Conservation (phyloP, 805 yeast species). For the Ogataea thermomethanolica region DNA sequence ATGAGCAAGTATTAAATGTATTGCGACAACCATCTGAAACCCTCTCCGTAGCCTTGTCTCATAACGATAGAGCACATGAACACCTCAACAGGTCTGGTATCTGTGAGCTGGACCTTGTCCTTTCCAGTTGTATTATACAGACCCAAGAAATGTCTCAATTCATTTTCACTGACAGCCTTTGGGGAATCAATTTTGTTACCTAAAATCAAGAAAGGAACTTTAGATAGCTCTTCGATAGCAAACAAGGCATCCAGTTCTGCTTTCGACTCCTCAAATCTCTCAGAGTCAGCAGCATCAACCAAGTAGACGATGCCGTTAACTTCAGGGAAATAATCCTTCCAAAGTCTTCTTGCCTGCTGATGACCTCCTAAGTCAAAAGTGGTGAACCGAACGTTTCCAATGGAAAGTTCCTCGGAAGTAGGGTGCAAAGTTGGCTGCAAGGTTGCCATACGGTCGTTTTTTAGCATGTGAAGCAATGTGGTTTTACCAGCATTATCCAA, state of each 20-base stretch:
- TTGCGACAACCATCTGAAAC: constrained; percentile 97
- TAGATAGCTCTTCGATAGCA: constrained; percentile 83
- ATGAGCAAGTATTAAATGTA: constrained; percentile 52
- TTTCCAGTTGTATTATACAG: constrained; percentile 89
- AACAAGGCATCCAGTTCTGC: constrained; percentile 92
- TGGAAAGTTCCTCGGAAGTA: constrained; percentile 95
- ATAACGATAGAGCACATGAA: constrained; percentile 97
- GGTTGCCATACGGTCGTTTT: constrained; percentile 95
- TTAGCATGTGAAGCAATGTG: constrained; percentile 77
- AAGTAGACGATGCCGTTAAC: constrained; percentile 95
- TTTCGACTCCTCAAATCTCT: constrained; percentile 90
- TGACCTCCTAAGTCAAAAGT: constrained; percentile 99
- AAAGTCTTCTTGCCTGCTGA: constrained; percentile 96
- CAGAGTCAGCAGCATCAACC: constrained; percentile 96
- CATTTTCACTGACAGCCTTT: constrained; percentile 91
- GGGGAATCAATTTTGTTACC: constrained; percentile 97
- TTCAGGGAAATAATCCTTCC: constrained; percentile 99
- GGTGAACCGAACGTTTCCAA: constrained; percentile 94
- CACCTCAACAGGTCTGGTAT: constrained; percentile 87
- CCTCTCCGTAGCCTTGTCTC: constrained; percentile 99
- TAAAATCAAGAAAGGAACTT: constrained; percentile 87
- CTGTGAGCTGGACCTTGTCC: constrained; percentile 64
- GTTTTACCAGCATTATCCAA: constrained; percentile 98
- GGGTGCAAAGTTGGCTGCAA: constrained; percentile 98
- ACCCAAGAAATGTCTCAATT: constrained; percentile 86